Base-by-base conservation (phyloP, 257 asterid species). In the Solanum virginianum region DNA sequence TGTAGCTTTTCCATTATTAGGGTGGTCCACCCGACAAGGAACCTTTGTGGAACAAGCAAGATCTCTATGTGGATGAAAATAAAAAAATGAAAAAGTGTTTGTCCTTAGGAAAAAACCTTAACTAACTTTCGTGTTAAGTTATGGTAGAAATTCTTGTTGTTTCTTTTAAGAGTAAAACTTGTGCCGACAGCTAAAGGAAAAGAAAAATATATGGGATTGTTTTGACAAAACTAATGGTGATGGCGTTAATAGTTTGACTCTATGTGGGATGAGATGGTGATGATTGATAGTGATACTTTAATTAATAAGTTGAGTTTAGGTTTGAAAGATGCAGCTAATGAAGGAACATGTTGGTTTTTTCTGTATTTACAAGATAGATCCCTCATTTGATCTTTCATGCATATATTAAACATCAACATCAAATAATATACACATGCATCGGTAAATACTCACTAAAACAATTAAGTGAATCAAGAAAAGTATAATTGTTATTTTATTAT, bases 1-100 rank as follows among this genome's bases (percentile, higher is more conserved):
- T 54, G 29, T 80, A 80, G 11, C 7, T 29, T 80, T 80, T 71
- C 18, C 16, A 41, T 36, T 10, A 14, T 57, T 82, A 74, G 84
- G 79, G 84, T 85, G 88, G 84, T 88, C 88, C 90, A 88, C 69
- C 92, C 92, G 92, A 90, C 92, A 88, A 89, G 87, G 88, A 90
- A 87, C 90, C 94, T 88, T 71, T 79, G 80, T 87, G 81, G 84
- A 84, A 88, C 82, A 89, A 91, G 91, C 93, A 91, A 89, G 80
- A 17, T 86, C 36, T 39, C 77, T 59, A 7, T 70, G 26, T 82
- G 47, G 55, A 45, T 82, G 85, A 60, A 62, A 22, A 60, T 22
- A 12, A 43, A 17, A 17, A 10, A 45, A 39, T 24, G 3, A 7
- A 36, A 70, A 36, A 70, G 17, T 54, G 43, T 36, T 24, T 62